phyloP scores from a whole-genome alignment of 345 rosid genomes.

The Gossypium sturtianum region DNA sequence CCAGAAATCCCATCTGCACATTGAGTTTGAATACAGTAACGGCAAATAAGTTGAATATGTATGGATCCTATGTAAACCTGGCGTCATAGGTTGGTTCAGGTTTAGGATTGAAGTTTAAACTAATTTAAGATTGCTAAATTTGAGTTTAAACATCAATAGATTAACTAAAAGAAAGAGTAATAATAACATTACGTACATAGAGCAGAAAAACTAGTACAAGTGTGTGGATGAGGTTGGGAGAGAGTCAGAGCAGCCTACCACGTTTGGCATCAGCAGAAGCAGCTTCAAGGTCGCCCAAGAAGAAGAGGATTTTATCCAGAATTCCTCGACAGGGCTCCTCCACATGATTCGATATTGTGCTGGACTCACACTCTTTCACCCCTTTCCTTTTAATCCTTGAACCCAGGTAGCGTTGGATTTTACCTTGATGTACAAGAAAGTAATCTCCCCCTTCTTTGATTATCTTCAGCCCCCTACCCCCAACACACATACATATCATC shows the following conservation, averaged over 20 bases:
- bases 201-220: too few species aligned
- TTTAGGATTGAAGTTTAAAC: background rate
- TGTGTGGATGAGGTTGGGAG: background rate
- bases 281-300: constrained; percentile 34
- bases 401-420: constrained; percentile 47
- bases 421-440: constrained; percentile 50
- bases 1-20: too few species aligned
- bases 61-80: background rate
- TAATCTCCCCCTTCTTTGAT: constrained; percentile 49
- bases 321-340: constrained; percentile 32
- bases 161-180: too few species aligned
- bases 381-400: constrained; percentile 26
- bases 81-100: background rate
- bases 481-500: background rate
- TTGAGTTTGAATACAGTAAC: too few species aligned
- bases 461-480: constrained; percentile 50
- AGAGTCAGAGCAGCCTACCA: background rate
- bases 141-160: constrained; percentile 1
- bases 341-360: background rate
- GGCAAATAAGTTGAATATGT: constrained; percentile 59
- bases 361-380: background rate
- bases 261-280: background rate
- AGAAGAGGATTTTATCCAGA: constrained; percentile 45
- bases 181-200: too few species aligned
- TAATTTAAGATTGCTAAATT: background rate